Percentiles rank a stretch among this genome's conserved stretches.
Conservation (phyloP, 805 yeast genomes). For the Nakazawaea anatomiae region DNA sequence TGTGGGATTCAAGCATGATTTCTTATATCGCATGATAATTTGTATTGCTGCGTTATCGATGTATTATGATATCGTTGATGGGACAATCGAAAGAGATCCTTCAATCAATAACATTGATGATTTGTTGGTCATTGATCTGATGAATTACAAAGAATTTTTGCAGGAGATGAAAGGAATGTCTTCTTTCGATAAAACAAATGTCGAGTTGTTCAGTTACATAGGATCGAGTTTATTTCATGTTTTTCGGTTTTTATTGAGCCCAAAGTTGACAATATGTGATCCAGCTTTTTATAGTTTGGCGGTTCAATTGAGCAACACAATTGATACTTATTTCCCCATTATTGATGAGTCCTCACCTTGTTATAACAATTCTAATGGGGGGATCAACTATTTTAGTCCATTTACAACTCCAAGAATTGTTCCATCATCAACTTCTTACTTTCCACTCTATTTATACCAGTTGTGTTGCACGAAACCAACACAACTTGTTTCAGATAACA, state of each 20-base stretch:
- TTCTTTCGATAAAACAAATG: too few relatives aligned
- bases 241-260: background rate
- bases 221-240: conserved; percentile 2
- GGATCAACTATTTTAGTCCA: conserved; percentile 1
- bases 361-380: background rate
- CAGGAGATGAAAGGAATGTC: background rate
- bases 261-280: conserved; percentile 5
- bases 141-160: conserved; percentile 1
- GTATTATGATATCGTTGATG: conserved; percentile 1
- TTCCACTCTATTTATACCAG: conserved; percentile 8
- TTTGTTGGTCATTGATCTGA: conserved; percentile 1
- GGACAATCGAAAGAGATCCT: background rate
- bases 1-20: background rate
- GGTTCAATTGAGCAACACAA: background rate
- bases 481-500: background rate
- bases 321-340: background rate
- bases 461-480: background rate
- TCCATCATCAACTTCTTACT: background rate
- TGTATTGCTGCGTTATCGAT: background rate
- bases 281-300: background rate
- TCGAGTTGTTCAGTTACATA: background rate
- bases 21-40: conserved; percentile 3
- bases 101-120: background rate
- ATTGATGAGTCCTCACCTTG: background rate
- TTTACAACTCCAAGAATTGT: background rate